These are phyloP conservation scores for Rubia tinctorum DNA, from an alignment of 305 asterid species.

Conservation along the genomic window DNA sequence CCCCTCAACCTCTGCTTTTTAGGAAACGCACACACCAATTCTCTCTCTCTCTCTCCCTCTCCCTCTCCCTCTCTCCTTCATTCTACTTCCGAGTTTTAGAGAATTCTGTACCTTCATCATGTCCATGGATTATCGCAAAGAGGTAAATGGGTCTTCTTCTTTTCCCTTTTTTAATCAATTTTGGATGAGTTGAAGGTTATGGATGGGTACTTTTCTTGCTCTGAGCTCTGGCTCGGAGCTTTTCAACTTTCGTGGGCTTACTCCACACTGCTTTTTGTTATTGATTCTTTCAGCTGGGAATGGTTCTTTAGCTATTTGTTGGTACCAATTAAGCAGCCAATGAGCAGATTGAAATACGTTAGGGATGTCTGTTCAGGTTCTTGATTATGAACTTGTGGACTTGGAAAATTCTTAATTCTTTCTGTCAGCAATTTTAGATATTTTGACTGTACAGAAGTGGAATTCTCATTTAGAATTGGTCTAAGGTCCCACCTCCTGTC, in stretches of 20 bases:
- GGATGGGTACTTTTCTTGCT: background rate
- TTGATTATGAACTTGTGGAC: constrained; percentile 3
- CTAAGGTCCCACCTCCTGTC: constrained; percentile 14
- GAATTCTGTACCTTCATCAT: constrained; percentile 1
- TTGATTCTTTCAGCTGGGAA: background rate
- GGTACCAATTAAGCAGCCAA: background rate
- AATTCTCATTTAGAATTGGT: constrained; percentile 4
- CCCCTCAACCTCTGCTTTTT: background rate
- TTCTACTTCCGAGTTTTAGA: background rate
- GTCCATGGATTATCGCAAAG: constrained; percentile 34
- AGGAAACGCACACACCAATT: background rate
- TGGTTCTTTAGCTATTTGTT: background rate
- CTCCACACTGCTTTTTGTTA: background rate
- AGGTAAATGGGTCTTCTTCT: constrained; percentile 24
- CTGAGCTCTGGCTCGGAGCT: background rate
- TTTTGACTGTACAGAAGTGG: background rate
- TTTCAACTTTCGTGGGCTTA: background rate
- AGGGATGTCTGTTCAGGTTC: background rate
- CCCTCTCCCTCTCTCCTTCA: background rate
- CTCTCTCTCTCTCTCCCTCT: background rate
- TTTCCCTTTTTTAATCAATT: background rate
- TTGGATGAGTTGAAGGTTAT: background rate
- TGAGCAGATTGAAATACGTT: background rate
- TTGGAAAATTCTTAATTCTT: background rate
- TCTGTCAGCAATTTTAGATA: constrained; percentile 6